These are phyloP conservation scores for Rhododendron ovatum DNA, from an alignment of 148 eudicot genomes.

Conservation along the genomic window DNA sequence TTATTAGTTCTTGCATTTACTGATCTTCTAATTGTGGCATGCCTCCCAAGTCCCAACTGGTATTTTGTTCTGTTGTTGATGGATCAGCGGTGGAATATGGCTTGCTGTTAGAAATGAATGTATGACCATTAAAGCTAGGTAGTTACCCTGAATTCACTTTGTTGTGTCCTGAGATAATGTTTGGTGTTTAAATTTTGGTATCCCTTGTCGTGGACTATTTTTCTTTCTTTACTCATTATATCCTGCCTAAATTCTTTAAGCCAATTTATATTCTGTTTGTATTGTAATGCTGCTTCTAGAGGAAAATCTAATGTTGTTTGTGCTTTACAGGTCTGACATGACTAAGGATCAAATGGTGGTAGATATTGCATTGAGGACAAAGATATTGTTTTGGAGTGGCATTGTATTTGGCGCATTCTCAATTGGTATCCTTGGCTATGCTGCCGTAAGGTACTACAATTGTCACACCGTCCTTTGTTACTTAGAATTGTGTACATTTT, in stretches of 20 bases:
- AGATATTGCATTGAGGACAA: conserved; percentile 52
- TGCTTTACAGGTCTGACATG: conserved; percentile 58
- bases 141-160: neutral
- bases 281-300: neutral
- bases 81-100: neutral
- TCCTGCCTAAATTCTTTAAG: neutral
- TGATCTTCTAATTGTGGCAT: neutral
- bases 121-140: neutral
- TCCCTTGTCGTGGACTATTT: neutral
- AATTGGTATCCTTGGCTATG: conserved; percentile 62
- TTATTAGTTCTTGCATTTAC: neutral
- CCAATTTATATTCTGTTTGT: neutral
- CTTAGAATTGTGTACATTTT: too few relatives aligned
- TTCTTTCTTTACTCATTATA: neutral
- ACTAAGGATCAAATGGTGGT: conserved; percentile 69
- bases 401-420: conserved; percentile 61
- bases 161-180: neutral
- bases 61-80: neutral
- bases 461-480: neutral
- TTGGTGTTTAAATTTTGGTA: conserved; percentile 3
- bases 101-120: neutral
- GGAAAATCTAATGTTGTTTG: neutral
- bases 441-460: conserved; percentile 49
- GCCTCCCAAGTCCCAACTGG: neutral
- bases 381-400: conserved; percentile 64